Conservation (phyloP, 192 early-diverging fungal genomes). For the Coemansia sp. region DNA sequence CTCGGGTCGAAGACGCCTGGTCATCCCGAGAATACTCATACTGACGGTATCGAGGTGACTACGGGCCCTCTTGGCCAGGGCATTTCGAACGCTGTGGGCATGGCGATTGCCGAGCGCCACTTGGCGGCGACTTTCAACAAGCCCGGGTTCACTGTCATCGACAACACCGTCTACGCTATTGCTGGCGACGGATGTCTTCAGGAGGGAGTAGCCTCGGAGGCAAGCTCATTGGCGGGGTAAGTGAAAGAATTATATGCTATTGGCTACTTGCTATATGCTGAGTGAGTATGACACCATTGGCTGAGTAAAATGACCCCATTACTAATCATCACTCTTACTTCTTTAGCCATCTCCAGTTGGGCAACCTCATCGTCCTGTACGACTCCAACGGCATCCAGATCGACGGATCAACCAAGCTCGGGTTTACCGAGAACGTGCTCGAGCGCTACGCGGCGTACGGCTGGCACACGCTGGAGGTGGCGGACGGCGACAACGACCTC, state of each 20-base stretch:
- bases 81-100: slow-evolving; percentile 88
- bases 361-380: slow-evolving; percentile 93
- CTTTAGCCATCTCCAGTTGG: slow-evolving; percentile 75
- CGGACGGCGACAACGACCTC: slow-evolving; percentile 81
- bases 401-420: slow-evolving; percentile 79
- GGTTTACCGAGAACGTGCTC: slow-evolving; percentile 90
- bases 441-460: slow-evolving; percentile 91
- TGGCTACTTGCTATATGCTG: background rate
- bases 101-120: slow-evolving; percentile 87
- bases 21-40: slow-evolving; percentile 89
- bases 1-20: slow-evolving; percentile 85
- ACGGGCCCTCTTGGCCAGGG: slow-evolving; percentile 97
- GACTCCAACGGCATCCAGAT: slow-evolving; percentile 97
- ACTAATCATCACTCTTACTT: slow-evolving; percentile 15
- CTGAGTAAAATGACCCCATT: background rate
- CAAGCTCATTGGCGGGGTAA: slow-evolving; percentile 84
- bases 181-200: slow-evolving; percentile 97
- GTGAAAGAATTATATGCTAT: slow-evolving; percentile 27
- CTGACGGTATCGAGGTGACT: slow-evolving; percentile 92
- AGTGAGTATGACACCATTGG: no score
- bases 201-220: slow-evolving; percentile 94
- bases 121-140: slow-evolving; percentile 89
- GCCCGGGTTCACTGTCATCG: slow-evolving; percentile 80
- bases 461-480: slow-evolving; percentile 80
- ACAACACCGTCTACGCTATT: slow-evolving; percentile 83